Evolutionary conservation across 176 grass and related monocot genomes (phyloP), one percentile per base, ranked within the genome.

Genomic region (Aegilops sharonensis): DNA sequence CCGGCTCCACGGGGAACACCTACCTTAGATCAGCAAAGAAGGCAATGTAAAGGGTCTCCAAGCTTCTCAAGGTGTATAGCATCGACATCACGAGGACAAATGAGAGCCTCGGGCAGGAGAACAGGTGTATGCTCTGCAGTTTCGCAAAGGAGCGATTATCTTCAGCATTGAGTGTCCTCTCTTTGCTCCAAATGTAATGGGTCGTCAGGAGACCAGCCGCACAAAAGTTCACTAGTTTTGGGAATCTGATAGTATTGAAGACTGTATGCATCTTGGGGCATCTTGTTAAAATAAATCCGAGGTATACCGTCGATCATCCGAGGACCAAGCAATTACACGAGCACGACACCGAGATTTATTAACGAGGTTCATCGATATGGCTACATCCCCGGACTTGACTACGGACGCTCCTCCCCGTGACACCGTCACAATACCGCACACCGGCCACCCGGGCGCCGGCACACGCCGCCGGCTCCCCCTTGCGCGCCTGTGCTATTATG

Each of bases 141-240:
- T 0, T 60, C 0, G 0, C 5, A 37, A 25, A 78, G 27, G 74
- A 77, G 1, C 0, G 0, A 5, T 0, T 0, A 2, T 78, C 47
- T 50, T 48, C 1, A 48, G 4, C 0, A 14, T 48, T 4, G 0
- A 0, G 0, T 1, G 0, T 0, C 2, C 1, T 7, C 36, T 5
- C 6, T 62, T 14, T 37, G 34, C 56, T 79, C 77, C 77, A 48
- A 14, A 48, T 48, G 45, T 12, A 48, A 48, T 48, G 45, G 45
- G 45, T 1, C 12, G 1, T 1, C 1, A 14, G 4, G 12, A 48
- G 45, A 48, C 14, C 45, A 48, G 45, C 45, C 4, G 45, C 12
- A 3, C 45, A 48, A 14, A 48, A 14, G 1, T 48, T 0, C 1
- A 48, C 45, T 48, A 48, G 45, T 48, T 14, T 12, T 48, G 1